These are phyloP conservation scores for Phaeosphaeria sp. DNA, from an alignment of 2,329 filamentous ascomycete species.

Conservation along the genomic window DNA sequence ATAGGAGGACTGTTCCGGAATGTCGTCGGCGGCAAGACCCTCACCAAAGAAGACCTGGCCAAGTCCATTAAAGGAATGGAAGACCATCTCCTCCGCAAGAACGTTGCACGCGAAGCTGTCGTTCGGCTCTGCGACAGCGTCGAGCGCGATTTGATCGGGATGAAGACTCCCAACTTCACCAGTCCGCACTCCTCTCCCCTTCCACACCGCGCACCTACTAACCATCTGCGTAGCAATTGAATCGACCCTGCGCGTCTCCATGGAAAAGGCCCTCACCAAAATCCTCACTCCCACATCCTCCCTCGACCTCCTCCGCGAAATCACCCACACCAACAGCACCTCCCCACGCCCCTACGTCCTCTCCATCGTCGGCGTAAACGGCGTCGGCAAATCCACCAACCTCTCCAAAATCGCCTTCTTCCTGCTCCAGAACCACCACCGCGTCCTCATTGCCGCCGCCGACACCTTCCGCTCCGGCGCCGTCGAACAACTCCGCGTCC, in stretches of 20 bases:
- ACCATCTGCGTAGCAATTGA: slow-evolving; percentile 65
- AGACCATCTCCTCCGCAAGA: slow-evolving; percentile 92
- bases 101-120: slow-evolving; percentile 93
- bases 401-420: slow-evolving; percentile 98
- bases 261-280: slow-evolving; percentile 90
- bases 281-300: slow-evolving; percentile 96
- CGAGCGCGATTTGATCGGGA: slow-evolving; percentile 84
- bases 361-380: slow-evolving; percentile 97
- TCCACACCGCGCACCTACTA: slow-evolving; percentile 1
- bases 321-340: slow-evolving; percentile 71
- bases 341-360: slow-evolving; percentile 88
- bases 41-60: slow-evolving; percentile 87
- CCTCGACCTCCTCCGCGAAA: slow-evolving; percentile 91
- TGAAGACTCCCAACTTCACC: slow-evolving; percentile 92
- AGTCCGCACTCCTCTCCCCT: slow-evolving; percentile 50
- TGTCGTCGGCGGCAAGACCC: slow-evolving; percentile 89
- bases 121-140: slow-evolving; percentile 90
- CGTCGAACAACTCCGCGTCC: slow-evolving; percentile 94
- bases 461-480: slow-evolving; percentile 98
- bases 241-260: slow-evolving; percentile 80
- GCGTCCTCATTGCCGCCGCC: slow-evolving; percentile 89
- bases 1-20: slow-evolving; percentile 92
- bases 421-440: slow-evolving; percentile 94
- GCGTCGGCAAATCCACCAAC: slow-evolving; percentile 97
- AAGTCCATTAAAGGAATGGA: slow-evolving; percentile 97